Evolutionary conservation across 768 basidiomycete genomes (phyloP).

Genomic region (Galerina marginata): DNA sequence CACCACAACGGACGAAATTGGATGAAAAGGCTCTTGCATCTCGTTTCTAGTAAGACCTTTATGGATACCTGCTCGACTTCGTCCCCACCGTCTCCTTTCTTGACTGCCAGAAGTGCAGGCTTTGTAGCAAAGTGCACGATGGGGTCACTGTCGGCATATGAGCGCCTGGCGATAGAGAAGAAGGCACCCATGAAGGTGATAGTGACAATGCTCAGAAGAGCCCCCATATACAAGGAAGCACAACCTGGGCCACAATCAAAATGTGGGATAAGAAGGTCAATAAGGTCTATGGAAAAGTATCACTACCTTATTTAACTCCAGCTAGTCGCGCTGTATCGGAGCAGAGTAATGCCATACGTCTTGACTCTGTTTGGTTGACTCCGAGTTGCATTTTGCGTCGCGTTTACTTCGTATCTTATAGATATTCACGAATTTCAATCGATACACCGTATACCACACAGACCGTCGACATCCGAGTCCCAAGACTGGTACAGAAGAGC

Average conservation of each 20-base stretch:
- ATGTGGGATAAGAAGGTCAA: conserved; percentile 9
- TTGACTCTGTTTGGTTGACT: conserved; percentile 1
- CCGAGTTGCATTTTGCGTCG: conserved; percentile 4
- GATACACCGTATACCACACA: too few relatives aligned
- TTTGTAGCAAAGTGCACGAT: conserved; percentile 45
- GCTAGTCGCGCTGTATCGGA: conserved; percentile 10
- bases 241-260: conserved; percentile 6
- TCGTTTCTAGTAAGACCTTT: conserved; percentile 43
- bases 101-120: conserved; percentile 41
- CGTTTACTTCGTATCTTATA: not conserved
- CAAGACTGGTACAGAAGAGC: too few relatives aligned
- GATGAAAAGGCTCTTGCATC: conserved; percentile 47
- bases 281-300: conserved; percentile 4
- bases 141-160: conserved; percentile 27
- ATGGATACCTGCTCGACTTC: conserved; percentile 44
- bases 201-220: conserved; percentile 34
- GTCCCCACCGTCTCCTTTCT: conserved; percentile 33
- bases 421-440: too few relatives aligned
- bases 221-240: conserved; percentile 21
- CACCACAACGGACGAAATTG: conserved; percentile 54
- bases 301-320: conserved; percentile 9
- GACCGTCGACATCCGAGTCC: too few relatives aligned
- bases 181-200: conserved; percentile 41
- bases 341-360: conserved; percentile 20
- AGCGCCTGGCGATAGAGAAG: conserved; percentile 32